Conservation (phyloP, 352 stramenopile species). For the Phytopythium boreale region DNA sequence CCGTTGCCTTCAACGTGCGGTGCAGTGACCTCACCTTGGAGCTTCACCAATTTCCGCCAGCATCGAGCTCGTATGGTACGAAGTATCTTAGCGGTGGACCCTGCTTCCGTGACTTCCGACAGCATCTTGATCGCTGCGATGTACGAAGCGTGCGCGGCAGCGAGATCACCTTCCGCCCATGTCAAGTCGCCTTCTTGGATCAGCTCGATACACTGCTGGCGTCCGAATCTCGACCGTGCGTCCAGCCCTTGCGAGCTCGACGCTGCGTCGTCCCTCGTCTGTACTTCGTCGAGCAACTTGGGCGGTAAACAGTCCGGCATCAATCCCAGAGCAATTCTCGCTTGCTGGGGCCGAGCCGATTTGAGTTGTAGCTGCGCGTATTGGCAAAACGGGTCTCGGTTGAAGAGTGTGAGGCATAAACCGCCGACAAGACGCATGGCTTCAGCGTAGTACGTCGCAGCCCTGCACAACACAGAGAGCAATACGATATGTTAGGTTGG, state of each 20-base stretch:
- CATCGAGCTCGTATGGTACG: constrained; percentile 28
- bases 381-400: constrained; percentile 53
- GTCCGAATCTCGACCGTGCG: neutral
- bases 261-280: neutral
- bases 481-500: neutral
- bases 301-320: constrained; percentile 13
- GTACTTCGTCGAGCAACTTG: neutral
- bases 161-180: constrained; percentile 1
- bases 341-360: constrained; percentile 37
- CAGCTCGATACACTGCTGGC: constrained; percentile 1
- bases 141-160: neutral
- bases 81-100: neutral
- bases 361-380: constrained; percentile 65
- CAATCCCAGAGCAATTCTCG: constrained; percentile 41
- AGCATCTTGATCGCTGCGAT: constrained; percentile 3
- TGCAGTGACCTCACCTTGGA: constrained; percentile 2
- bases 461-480: constrained; percentile 15
- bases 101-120: neutral
- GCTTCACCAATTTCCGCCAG: constrained; percentile 42
- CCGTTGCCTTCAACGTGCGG: neutral
- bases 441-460: constrained; percentile 53
- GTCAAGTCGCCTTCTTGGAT: constrained; percentile 6
- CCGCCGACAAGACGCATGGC: constrained; percentile 71
- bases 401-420: constrained; percentile 49
- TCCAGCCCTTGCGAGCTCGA: neutral